Conservation (phyloP, 192 early-diverging fungal species). For the Coemansia sp. region DNA sequence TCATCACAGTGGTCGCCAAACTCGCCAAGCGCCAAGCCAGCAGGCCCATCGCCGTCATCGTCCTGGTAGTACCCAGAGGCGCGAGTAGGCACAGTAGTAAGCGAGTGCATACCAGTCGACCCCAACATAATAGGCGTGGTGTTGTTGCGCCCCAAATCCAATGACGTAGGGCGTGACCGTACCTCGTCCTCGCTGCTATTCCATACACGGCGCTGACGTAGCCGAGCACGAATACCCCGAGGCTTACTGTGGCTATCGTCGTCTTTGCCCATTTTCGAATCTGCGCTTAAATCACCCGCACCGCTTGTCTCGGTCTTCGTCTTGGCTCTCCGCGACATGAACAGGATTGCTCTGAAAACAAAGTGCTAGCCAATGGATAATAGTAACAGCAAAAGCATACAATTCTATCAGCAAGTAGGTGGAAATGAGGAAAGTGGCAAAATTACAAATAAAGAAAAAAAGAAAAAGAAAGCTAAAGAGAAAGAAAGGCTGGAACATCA, state of each 20-base stretch:
- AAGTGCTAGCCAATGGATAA: background rate
- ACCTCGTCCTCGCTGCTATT: conserved; percentile 49
- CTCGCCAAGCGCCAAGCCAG: conserved; percentile 48
- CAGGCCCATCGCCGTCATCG: conserved; percentile 12
- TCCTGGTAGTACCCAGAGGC: conserved; percentile 12
- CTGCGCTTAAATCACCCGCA: background rate
- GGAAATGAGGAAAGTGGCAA: background rate
- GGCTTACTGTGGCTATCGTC: conserved; percentile 19
- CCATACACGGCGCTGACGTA: conserved; percentile 46
- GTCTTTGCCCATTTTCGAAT: conserved; percentile 33
- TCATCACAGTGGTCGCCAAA: conserved; percentile 43
- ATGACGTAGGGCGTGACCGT: conserved; percentile 39
- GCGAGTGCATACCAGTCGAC: conserved; percentile 35
- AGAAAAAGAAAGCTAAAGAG: background rate
- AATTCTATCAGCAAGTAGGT: background rate
- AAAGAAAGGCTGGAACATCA: background rate
- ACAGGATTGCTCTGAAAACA: conserved; percentile 5
- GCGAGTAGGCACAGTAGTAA: conserved; percentile 36
- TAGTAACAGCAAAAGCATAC: background rate
- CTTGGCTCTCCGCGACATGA: conserved; percentile 8
- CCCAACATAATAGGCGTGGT: conserved; percentile 18
- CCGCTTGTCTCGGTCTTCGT: background rate
- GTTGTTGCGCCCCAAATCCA: conserved; percentile 37
- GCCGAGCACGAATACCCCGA: conserved; percentile 46
- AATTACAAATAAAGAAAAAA: background rate